phyloP scores from a whole-genome alignment of 2,329 filamentous ascomycete genomes.

The Aspergillus pseudonomiae region DNA sequence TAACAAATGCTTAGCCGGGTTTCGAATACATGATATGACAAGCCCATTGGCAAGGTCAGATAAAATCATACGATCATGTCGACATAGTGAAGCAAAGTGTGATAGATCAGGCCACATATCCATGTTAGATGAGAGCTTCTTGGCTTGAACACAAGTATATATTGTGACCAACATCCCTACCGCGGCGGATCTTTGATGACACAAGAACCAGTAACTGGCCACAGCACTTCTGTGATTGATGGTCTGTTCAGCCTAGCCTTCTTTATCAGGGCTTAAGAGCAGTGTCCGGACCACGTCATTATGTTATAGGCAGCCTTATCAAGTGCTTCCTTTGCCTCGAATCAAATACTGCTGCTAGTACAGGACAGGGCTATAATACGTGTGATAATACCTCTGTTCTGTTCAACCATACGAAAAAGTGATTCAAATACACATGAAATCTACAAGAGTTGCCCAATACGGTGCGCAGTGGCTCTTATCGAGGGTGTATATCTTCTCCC shows the following conservation, averaged over 20 bases:
- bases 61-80: not conserved
- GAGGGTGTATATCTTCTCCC: not conserved
- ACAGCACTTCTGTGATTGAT: not conserved
- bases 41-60: not conserved
- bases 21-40: not conserved
- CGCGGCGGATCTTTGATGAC: not conserved
- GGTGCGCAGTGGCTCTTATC: not conserved
- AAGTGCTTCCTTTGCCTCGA: not conserved
- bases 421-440: too few relatives aligned
- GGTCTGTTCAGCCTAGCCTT: not conserved
- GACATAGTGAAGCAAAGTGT: not conserved
- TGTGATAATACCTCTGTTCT: not conserved
- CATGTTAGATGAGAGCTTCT: not conserved
- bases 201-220: not conserved
- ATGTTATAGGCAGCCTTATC: not conserved
- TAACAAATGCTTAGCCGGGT: not conserved
- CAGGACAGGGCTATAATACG: not conserved
- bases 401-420: not conserved
- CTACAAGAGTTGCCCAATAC: not conserved
- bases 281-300: not conserved
- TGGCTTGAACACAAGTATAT: not conserved
- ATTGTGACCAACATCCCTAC: not conserved
- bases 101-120: not conserved
- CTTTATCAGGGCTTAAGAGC: not conserved
- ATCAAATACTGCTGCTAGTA: not conserved